These are phyloP conservation scores for Kandelia obovata DNA, from an alignment of 345 rosid species.

Conservation along the genomic window DNA sequence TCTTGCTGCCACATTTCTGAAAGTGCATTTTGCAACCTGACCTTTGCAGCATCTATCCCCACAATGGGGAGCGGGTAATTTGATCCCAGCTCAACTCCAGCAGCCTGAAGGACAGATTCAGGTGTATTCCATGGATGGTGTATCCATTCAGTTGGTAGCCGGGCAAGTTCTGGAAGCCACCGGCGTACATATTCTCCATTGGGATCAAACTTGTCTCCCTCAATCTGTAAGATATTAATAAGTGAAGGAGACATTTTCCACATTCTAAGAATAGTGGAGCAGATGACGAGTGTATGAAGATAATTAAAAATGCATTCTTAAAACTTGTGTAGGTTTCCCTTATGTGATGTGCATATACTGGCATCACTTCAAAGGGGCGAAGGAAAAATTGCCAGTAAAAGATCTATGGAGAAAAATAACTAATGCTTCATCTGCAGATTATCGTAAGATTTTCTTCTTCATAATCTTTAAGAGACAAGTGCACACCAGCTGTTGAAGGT, in stretches of 20 bases:
- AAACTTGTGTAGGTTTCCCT: not conserved
- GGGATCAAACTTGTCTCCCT: slow-evolving; percentile 92
- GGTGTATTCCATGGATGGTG: slow-evolving; percentile 99
- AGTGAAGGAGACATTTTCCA: slow-evolving; percentile 8
- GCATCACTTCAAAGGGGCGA: not conserved
- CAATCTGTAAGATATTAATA: slow-evolving; percentile 46
- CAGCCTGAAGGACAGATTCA: slow-evolving; percentile 87
- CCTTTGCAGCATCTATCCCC: slow-evolving; percentile 75
- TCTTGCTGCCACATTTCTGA: slow-evolving; percentile 90
- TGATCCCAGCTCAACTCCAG: slow-evolving; percentile 96
- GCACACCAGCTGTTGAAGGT: not conserved
- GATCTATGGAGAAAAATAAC: not conserved
- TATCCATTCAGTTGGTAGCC: slow-evolving; percentile 98
- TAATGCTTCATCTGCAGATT: not conserved
- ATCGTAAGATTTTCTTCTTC: not conserved
- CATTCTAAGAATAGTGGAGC: not conserved
- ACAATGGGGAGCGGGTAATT: slow-evolving; percentile 91
- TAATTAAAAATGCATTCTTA: not conserved
- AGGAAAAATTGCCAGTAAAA: not conserved
- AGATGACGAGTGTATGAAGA: not conserved
- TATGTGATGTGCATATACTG: not conserved
- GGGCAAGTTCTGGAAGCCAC: slow-evolving; percentile 97
- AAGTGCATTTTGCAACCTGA: slow-evolving; percentile 78
- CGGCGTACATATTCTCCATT: slow-evolving; percentile 91
- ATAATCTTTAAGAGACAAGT: not conserved